phyloP scores from a whole-genome alignment of 2,329 filamentous ascomycete species.

The Aspergillus texensis region DNA sequence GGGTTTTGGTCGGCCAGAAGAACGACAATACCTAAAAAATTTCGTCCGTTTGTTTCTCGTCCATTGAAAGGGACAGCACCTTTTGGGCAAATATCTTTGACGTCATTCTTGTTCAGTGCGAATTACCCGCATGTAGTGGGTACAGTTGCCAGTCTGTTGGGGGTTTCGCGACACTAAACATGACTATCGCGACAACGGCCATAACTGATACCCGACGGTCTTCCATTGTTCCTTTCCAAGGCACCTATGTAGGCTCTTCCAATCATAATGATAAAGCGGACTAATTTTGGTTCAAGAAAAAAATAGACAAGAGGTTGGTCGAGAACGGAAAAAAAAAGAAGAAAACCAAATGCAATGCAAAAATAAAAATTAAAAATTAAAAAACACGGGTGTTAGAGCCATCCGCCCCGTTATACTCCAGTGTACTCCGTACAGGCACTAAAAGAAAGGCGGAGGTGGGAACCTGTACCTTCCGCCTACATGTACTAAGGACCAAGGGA shows the following conservation, averaged over 20 bases:
- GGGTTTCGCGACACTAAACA: background rate
- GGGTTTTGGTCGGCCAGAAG: background rate
- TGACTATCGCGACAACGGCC: background rate
- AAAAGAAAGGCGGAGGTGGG: slow-evolving; percentile 14
- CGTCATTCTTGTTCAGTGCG: background rate
- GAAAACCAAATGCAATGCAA: background rate
- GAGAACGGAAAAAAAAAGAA: background rate
- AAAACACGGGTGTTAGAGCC: background rate
- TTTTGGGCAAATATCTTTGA: background rate
- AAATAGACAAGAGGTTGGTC: background rate
- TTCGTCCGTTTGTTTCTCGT: background rate
- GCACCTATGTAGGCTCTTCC: background rate
- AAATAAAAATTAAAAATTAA: background rate
- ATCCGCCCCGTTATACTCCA: background rate
- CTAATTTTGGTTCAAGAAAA: background rate
- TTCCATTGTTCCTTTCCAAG: background rate
- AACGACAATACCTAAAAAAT: background rate
- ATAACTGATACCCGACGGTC: background rate
- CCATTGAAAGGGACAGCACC: background rate
- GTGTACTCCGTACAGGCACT: slow-evolving; percentile 7
- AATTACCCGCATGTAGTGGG: slow-evolving; percentile 1
- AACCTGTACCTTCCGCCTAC: background rate
- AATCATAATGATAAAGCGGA: background rate
- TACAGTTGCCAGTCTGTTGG: background rate
- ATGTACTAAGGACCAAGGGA: slow-evolving; percentile 10